Evolutionary conservation across 139 green algal genomes (phyloP).

Genomic region (Closterium sp.): DNA sequence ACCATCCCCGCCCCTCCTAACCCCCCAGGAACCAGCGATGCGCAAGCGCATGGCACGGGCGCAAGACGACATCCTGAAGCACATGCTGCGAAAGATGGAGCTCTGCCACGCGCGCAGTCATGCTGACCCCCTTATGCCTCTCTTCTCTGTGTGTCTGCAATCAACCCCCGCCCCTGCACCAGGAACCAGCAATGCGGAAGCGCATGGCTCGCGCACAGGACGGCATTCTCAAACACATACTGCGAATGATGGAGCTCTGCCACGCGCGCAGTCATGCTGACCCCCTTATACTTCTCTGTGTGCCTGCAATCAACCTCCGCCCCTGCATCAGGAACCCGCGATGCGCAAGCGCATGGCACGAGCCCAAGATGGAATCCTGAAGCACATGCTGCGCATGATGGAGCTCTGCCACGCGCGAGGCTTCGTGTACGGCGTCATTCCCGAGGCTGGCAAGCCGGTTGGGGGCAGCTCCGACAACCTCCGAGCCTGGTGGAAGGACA

Average conservation of each 20-base stretch:
- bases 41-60: background rate
- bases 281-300: too few relatives aligned
- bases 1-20: too few relatives aligned
- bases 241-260: slow-evolving; percentile 7
- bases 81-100: background rate
- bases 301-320: slow-evolving; percentile 18
- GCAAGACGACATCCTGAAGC: background rate
- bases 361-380: background rate
- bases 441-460: slow-evolving; percentile 48
- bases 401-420: background rate
- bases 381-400: background rate
- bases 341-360: background rate
- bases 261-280: slow-evolving; percentile 10
- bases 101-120: background rate
- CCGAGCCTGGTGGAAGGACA: slow-evolving; percentile 50
- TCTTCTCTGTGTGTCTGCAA: too few relatives aligned
- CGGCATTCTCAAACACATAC: background rate
- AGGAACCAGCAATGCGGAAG: too few relatives aligned
- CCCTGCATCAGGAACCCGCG: background rate
- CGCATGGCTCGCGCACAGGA: too few relatives aligned
- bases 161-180: too few relatives aligned
- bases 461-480: slow-evolving; percentile 48
- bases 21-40: background rate
- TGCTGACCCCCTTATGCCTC: too few relatives aligned
- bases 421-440: slow-evolving; percentile 52